Base-by-base conservation (phyloP, 371 early-diverging fungal species). In the Apophysomyces elegans region DNA sequence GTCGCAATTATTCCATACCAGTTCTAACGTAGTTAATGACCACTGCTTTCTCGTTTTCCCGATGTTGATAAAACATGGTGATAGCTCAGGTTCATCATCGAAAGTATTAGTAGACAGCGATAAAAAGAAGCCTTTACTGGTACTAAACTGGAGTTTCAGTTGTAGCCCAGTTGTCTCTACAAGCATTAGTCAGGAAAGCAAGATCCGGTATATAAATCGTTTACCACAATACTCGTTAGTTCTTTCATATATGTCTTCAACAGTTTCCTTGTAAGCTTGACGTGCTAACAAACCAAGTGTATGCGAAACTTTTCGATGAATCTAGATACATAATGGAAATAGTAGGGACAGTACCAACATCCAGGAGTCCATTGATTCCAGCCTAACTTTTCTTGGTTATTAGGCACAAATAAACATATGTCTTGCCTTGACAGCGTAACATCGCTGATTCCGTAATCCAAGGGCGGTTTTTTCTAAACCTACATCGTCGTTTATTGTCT, bases 361-460 rank as follows among this genome's bases (percentile, higher is more conserved):
- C 97, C 12, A 97, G 84, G 39, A 97, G 77, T 0, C 95, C 94
- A 71, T 93, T 93, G 41, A 90, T 86, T 0, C 94, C 95, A 5
- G 93, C 85, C 87, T 92, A 61, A 32, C 41, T 12, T 45, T 45
- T 45, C 16, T 45, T 13, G 1, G 1, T 43, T 14, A 13, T 45
- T 45, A n/a, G 46, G 46, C 16, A 16, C 32, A 26, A 26, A 26
- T 46, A 7, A 16, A 47, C 1, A 61, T 37, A 14, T 11, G 2
- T 11, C 35, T 45, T 79, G 80, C 88, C 83, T 87, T 93, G 39
- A 93, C 86, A 1, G 93, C 91, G 69, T 91, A 91, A 58, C 95
- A 94, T 38, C 94, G 84, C 71, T 94, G 96, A 68, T 96, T 93
- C 56, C 93, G 80, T 50, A 94, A 69, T 11, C 90, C 94, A 5